These are phyloP conservation scores for Globisporangium alternatum DNA, from an alignment of 352 stramenopile genomes.

Conservation along the genomic window DNA sequence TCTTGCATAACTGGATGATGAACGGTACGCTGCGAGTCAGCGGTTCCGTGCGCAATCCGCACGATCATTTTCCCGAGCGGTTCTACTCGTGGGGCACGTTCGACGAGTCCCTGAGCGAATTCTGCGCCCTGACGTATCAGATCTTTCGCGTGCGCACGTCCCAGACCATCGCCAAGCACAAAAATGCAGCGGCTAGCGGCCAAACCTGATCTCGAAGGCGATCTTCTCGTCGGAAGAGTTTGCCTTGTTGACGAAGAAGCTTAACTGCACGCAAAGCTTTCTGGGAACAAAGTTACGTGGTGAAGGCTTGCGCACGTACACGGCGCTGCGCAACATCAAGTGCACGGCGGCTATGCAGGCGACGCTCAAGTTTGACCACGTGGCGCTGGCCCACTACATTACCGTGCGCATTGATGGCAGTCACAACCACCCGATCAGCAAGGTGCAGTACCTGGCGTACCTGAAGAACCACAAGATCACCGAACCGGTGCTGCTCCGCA, in stretches of 20 bases:
- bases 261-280: background rate
- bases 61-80: background rate
- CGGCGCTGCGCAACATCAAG: background rate
- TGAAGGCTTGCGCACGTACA: background rate
- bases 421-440: background rate
- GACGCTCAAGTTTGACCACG: background rate
- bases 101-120: constrained; percentile 1
- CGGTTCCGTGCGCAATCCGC: background rate
- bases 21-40: background rate
- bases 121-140: background rate
- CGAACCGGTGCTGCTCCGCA: background rate
- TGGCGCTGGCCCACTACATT: background rate
- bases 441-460: background rate
- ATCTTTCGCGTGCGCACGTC: background rate
- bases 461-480: background rate
- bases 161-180: background rate
- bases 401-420: background rate
- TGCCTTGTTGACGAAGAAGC: background rate
- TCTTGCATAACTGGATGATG: background rate
- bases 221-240: background rate
- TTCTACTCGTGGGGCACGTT: constrained; percentile 3
- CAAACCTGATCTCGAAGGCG: background rate
- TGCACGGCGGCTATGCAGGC: background rate
- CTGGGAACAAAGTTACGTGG: background rate
- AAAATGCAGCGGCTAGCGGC: background rate